Evolutionary conservation across 495 filamentous ascomycete species (phyloP).

Genomic region (Hyaloscypha hepaticicola): DNA sequence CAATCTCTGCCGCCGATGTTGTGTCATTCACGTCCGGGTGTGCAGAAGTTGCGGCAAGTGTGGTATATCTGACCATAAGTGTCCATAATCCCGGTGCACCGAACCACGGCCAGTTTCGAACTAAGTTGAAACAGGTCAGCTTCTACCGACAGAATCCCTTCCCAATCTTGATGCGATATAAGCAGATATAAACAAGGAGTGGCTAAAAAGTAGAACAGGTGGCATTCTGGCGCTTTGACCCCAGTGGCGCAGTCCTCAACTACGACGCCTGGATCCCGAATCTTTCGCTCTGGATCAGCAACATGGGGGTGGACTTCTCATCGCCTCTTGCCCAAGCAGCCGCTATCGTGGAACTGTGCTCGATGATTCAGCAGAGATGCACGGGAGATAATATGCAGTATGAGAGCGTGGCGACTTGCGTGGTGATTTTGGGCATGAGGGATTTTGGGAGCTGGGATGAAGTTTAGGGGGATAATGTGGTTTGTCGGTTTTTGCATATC

Average conservation of each 20-base stretch:
- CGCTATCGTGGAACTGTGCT: constrained; percentile 1
- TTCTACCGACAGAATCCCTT: no score
- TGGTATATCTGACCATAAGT: no score
- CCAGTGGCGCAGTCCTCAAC: neutral
- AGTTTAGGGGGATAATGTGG: constrained; percentile 20
- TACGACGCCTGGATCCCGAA: constrained; percentile 21
- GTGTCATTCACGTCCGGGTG: constrained; percentile 1
- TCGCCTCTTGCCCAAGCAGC: constrained; percentile 5
- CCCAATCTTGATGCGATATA: no score
- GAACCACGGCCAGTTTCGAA: constrained; percentile 6
- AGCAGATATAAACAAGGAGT: no score
- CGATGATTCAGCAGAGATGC: constrained; percentile 6
- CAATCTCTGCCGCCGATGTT: neutral
- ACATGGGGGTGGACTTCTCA: constrained; percentile 5
- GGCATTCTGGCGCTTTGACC: constrained; percentile 16
- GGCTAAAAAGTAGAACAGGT: no score
- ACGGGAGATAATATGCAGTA: constrained; percentile 12
- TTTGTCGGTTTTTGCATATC: constrained; percentile 13
- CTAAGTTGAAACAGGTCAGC: constrained; percentile 9
- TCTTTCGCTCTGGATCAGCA: constrained; percentile 1
- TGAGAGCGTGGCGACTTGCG: constrained; percentile 1
- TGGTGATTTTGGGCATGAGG: neutral
- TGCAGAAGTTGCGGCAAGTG: constrained; percentile 10
- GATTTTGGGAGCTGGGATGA: constrained; percentile 16
- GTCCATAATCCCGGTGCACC: neutral